Conservation (phyloP, 768 basidiomycete species). For the Butyriboletus loyo region DNA sequence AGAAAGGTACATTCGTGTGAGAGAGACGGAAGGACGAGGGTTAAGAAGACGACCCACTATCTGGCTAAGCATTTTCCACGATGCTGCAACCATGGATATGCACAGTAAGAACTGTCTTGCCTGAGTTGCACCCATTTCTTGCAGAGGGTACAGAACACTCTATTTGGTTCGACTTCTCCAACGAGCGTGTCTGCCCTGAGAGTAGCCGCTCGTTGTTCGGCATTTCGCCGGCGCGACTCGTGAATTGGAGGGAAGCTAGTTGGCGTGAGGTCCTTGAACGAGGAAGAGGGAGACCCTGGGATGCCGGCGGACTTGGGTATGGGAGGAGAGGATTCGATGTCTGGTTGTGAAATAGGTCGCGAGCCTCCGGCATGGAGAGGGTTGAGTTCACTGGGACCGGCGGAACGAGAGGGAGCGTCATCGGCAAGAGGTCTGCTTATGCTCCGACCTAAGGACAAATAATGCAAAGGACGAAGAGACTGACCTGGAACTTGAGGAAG, state of each 20-base stretch:
- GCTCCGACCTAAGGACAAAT: background rate
- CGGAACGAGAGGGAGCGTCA: conserved; percentile 30
- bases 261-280: conserved; percentile 59
- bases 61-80: conserved; percentile 71
- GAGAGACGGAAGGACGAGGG: background rate
- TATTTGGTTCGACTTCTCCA: conserved; percentile 66
- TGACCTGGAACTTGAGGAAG: conserved; percentile 24
- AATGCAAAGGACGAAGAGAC: conserved; percentile 8
- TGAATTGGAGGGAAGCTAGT: conserved; percentile 53
- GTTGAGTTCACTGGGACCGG: conserved; percentile 22
- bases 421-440: conserved; percentile 11
- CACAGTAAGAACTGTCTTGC: conserved; percentile 75
- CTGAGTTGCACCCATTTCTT: conserved; percentile 81
- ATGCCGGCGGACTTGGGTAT: conserved; percentile 15
- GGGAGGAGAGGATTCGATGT: conserved; percentile 2
- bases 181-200: conserved; percentile 65
- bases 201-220: conserved; percentile 74
- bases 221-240: conserved; percentile 70
- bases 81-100: conserved; percentile 81
- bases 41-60: conserved; percentile 45
- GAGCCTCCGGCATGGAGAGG: conserved; percentile 27
- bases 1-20: conserved; percentile 11
- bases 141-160: conserved; percentile 73
- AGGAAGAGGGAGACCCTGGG: conserved; percentile 33
- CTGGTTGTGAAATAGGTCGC: conserved; percentile 8